These are phyloP conservation scores for Cyberlindnera xylosilytica DNA, from an alignment of 805 yeast genomes.

Conservation along the genomic window DNA sequence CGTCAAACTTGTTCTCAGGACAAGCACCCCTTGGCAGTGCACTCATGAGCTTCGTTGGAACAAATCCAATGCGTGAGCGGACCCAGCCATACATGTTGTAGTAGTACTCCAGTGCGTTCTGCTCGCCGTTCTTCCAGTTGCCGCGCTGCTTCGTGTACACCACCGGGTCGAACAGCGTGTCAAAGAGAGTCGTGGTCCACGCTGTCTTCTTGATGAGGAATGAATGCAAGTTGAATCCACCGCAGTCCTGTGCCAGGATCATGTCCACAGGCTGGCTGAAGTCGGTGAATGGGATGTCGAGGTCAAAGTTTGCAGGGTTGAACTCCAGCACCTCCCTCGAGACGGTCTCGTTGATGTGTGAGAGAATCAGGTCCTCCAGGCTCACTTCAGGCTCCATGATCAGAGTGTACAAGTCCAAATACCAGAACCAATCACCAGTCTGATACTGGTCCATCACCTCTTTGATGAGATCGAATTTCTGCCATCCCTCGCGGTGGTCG, in stretches of 20 bases:
- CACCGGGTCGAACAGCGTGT: slow-evolving; percentile 40
- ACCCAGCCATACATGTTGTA: slow-evolving; percentile 37
- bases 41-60: slow-evolving; percentile 37
- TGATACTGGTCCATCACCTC: slow-evolving; percentile 33
- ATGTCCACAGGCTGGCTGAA: slow-evolving; percentile 35
- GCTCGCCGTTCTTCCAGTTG: slow-evolving; percentile 35
- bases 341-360: slow-evolving; percentile 28
- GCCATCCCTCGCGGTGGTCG: slow-evolving; percentile 48
- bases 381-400: slow-evolving; percentile 39
- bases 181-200: slow-evolving; percentile 37
- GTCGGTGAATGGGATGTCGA: slow-evolving; percentile 30
- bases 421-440: slow-evolving; percentile 39
- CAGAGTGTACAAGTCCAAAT: slow-evolving; percentile 37
- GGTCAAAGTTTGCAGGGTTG: slow-evolving; percentile 34
- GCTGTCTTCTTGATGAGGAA: slow-evolving; percentile 36
- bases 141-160: slow-evolving; percentile 40
- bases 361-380: slow-evolving; percentile 34
- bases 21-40: slow-evolving; percentile 38
- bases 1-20: slow-evolving; percentile 29
- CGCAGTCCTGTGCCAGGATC: slow-evolving; percentile 39
- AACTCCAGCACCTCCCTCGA: slow-evolving; percentile 33
- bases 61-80: slow-evolving; percentile 37
- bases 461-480: slow-evolving; percentile 36
- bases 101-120: slow-evolving; percentile 36
- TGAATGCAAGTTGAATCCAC: slow-evolving; percentile 40